A percentile compares a stretch with the other conserved stretches of the same genome.
phyloP scores from a whole-genome alignment of 805 yeast species.

The Tetrapisispora taiwanensis region DNA sequence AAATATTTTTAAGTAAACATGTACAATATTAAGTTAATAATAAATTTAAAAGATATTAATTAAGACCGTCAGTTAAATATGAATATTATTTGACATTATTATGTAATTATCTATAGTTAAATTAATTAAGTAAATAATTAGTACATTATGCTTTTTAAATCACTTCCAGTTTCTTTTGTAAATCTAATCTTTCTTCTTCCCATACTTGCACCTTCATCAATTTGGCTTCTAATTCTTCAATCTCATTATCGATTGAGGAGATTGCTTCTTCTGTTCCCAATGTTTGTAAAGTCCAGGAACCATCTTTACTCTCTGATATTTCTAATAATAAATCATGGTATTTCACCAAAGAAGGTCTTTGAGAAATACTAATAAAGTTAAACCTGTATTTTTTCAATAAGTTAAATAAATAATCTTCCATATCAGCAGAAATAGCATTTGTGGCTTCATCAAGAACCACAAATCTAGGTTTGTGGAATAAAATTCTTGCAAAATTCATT shows the following conservation, averaged over 20 bases:
- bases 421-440: constrained; percentile 81
- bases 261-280: constrained; percentile 57
- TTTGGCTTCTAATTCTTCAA: constrained; percentile 52
- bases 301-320: constrained; percentile 47
- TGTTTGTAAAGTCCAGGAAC: constrained; percentile 50
- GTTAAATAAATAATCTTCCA: constrained; percentile 79
- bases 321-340: constrained; percentile 73
- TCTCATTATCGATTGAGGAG: constrained; percentile 64
- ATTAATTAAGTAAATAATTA: background rate
- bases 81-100: background rate
- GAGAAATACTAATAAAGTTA: constrained; percentile 73
- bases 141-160: constrained; percentile 18
- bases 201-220: constrained; percentile 48
- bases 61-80: too few relatives aligned
- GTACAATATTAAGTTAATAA: background rate
- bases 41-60: background rate
- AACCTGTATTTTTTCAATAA: constrained; percentile 56
- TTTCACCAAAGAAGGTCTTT: constrained; percentile 72
- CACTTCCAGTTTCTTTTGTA: constrained; percentile 33
- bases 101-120: background rate
- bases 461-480: constrained; percentile 71
- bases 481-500: constrained; percentile 74
- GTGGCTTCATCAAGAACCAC: constrained; percentile 90
- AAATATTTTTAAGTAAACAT: background rate
- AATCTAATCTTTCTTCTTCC: constrained; percentile 49